Percentiles rank a stretch among this genome's conserved stretches.
These are phyloP conservation scores for Malassezia sympodialis DNA, from an alignment of 1,284 basidiomycete genomes.

Conservation along the genomic window DNA sequence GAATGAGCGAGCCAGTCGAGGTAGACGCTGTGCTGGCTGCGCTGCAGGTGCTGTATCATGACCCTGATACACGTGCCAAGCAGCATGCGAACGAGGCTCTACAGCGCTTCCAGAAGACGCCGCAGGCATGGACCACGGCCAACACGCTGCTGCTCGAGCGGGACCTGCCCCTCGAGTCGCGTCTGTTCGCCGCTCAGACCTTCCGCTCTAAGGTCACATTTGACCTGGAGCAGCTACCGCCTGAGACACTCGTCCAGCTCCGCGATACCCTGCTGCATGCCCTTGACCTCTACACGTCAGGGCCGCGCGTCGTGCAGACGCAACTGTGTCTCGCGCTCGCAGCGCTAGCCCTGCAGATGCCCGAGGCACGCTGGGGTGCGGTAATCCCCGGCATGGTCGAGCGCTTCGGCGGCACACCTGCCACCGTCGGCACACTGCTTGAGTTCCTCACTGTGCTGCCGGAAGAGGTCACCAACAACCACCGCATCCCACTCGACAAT, in stretches of 20 bases:
- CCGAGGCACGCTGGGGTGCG: constrained; percentile 63
- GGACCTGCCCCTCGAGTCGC: constrained; percentile 68
- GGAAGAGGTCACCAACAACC: constrained; percentile 76
- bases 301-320: constrained; percentile 74
- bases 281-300: constrained; percentile 58
- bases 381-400: constrained; percentile 74
- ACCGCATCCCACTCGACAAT: constrained; percentile 74
- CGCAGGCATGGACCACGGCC: constrained; percentile 90
- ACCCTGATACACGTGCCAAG: constrained; percentile 70
- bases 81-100: constrained; percentile 54
- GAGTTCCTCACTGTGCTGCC: constrained; percentile 85
- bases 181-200: constrained; percentile 92
- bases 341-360: constrained; percentile 80
- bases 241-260: constrained; percentile 62
- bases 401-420: constrained; percentile 70
- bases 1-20: constrained; percentile 19
- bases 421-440: constrained; percentile 69
- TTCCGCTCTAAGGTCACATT: constrained; percentile 93
- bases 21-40: constrained; percentile 50
- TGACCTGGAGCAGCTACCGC: constrained; percentile 79
- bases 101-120: constrained; percentile 52
- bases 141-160: constrained; percentile 75
- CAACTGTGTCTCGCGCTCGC: constrained; percentile 83
- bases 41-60: constrained; percentile 53
- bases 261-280: constrained; percentile 77